Evolutionary conservation across 768 basidiomycete species (phyloP).

Genomic region (Podaxis mareebaensis): DNA sequence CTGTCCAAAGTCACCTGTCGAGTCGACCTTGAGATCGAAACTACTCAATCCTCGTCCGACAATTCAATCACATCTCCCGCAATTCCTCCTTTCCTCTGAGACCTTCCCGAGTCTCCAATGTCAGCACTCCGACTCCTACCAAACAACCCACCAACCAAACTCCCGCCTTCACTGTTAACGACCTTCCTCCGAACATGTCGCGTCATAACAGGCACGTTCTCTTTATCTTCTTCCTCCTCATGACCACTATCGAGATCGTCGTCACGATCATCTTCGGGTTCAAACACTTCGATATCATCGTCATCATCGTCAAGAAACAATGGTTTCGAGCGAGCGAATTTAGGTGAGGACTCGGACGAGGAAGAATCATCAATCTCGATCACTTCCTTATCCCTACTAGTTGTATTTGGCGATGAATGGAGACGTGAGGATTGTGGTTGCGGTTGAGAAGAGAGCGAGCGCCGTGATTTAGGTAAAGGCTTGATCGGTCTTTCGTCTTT

Average conservation of each 20-base stretch:
- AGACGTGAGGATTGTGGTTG: not conserved
- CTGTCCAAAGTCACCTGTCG: not conserved
- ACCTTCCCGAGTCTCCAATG: not conserved
- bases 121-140: constrained; percentile 8
- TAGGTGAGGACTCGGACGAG: not conserved
- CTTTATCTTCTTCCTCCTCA: constrained; percentile 57
- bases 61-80: constrained; percentile 58
- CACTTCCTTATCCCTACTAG: not conserved
- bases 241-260: constrained; percentile 11
- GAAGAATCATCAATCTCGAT: constrained; percentile 1
- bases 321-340: constrained; percentile 20
- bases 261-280: not conserved
- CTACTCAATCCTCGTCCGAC: constrained; percentile 45
- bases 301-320: constrained; percentile 36
- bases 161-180: constrained; percentile 12
- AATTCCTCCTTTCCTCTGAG: constrained; percentile 15
- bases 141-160: not conserved
- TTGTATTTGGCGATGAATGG: not conserved
- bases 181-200: constrained; percentile 47
- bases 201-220: constrained; percentile 56
- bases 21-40: not conserved
- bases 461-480: constrained; percentile 6
- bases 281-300: constrained; percentile 22
- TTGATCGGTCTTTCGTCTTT: constrained; percentile 2
- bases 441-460: not conserved